A percentile compares a stretch with the other conserved stretches of the same genome.
These are phyloP conservation scores for Penicillium hesseltinei DNA, from an alignment of 2,329 filamentous ascomycete genomes.

Conservation along the genomic window DNA sequence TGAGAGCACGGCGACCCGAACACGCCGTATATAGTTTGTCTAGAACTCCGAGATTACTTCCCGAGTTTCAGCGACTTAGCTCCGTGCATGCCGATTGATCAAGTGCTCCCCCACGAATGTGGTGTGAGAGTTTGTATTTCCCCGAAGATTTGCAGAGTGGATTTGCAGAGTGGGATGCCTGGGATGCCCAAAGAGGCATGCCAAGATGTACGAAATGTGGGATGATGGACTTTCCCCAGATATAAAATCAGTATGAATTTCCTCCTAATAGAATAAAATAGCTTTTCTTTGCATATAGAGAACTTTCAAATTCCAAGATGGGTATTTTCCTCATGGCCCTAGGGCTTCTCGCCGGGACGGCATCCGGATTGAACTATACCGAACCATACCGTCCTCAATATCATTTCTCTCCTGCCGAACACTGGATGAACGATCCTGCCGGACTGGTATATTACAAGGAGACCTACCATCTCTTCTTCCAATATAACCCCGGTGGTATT, in stretches of 20 bases:
- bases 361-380: conserved; percentile 7
- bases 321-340: background rate
- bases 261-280: background rate
- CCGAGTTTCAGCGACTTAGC: conserved; percentile 9
- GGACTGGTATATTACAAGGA: conserved; percentile 22
- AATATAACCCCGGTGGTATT: conserved; percentile 22
- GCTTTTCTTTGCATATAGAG: background rate
- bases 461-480: conserved; percentile 24
- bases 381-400: conserved; percentile 11
- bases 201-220: background rate
- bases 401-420: conserved; percentile 9
- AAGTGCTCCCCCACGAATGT: background rate
- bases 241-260: conserved; percentile 2
- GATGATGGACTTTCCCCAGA: background rate
- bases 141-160: conserved; percentile 12
- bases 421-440: conserved; percentile 23
- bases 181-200: background rate
- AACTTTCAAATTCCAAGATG: background rate
- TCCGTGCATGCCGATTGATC: background rate
- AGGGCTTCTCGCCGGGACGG: conserved; percentile 9
- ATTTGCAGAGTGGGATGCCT: too few species aligned
- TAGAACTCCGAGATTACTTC: conserved; percentile 2
- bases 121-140: conserved; percentile 8
- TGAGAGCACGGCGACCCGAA: background rate
- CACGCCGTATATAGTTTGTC: background rate